A percentile compares a stretch with the other conserved stretches of the same genome.
Evolutionary conservation across 2,329 filamentous ascomycete species (phyloP).

Genomic region (Ophioceras dolichostomum): DNA sequence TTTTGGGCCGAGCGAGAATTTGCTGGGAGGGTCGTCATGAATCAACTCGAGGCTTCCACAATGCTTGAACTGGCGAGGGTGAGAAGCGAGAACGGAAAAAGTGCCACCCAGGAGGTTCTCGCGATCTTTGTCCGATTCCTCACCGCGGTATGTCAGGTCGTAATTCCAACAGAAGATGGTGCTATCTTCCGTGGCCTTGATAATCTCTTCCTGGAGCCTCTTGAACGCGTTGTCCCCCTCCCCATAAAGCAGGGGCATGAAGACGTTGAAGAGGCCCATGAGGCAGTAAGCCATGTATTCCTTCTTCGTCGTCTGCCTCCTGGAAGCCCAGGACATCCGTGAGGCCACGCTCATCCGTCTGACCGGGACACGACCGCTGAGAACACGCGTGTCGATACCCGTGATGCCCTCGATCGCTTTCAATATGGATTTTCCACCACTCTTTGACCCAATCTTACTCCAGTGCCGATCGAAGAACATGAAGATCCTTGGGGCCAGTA

Average conservation of each 20-base stretch:
- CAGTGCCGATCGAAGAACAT: conserved; percentile 6
- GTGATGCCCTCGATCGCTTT: neutral
- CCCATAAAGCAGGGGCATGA: conserved; percentile 17
- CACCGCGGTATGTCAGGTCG: no score
- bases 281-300: conserved; percentile 16
- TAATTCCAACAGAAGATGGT: conserved; percentile 17
- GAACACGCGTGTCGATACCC: neutral
- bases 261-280: conserved; percentile 14
- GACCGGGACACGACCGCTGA: neutral
- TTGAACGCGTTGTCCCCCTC: conserved; percentile 12
- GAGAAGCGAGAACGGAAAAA: no score
- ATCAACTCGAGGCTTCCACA: no score
- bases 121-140: no score
- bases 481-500: neutral
- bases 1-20: no score
- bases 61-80: no score
- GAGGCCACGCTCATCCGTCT: neutral
- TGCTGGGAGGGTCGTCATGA: no score
- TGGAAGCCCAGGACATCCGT: conserved; percentile 14
- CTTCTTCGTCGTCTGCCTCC: conserved; percentile 9
- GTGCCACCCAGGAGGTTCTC: no score
- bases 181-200: conserved; percentile 13
- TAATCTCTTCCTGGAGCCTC: conserved; percentile 16
- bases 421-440: neutral
- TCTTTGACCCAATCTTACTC: conserved; percentile 16